A percentile compares a stretch with the other conserved stretches of the same genome.
Conservation (phyloP, 2,329 filamentous ascomycete species). For the Paracorniculantispora psalliotae region DNA sequence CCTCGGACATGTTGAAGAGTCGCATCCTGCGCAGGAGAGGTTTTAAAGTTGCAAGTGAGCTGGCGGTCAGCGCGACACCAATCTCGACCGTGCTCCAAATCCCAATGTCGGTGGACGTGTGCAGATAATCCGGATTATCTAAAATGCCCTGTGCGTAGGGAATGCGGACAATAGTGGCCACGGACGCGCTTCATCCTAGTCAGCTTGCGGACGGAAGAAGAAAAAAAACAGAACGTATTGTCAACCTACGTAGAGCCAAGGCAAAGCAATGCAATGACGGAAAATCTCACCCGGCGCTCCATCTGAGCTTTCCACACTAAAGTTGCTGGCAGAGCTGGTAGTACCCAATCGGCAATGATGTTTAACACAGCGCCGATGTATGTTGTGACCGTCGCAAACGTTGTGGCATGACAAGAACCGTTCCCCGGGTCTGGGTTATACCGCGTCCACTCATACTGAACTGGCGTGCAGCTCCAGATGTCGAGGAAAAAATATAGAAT, state of each 20-base stretch:
- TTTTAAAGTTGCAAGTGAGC: slow-evolving; percentile 32
- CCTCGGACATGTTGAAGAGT: slow-evolving; percentile 3
- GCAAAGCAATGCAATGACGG: slow-evolving; percentile 19
- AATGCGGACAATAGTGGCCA: slow-evolving; percentile 39
- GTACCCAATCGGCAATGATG: slow-evolving; percentile 1
- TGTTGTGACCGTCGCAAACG: not conserved
- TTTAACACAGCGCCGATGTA: not conserved
- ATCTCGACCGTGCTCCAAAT: slow-evolving; percentile 42
- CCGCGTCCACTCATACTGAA: slow-evolving; percentile 34
- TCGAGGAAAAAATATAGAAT: slow-evolving; percentile 33
- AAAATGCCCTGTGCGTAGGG: slow-evolving; percentile 35
- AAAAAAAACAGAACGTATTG: not conserved
- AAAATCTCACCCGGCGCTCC: not conserved
- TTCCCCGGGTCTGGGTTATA: slow-evolving; percentile 20
- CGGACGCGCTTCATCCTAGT: slow-evolving; percentile 28
- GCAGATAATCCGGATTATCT: slow-evolving; percentile 32
- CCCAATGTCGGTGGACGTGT: slow-evolving; percentile 36
- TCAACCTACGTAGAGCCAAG: slow-evolving; percentile 36
- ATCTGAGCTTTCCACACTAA: slow-evolving; percentile 1
- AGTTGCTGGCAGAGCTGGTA: not conserved
- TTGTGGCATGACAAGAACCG: not conserved
- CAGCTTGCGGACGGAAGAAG: not conserved
- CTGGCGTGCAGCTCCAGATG: slow-evolving; percentile 34
- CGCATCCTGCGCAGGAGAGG: slow-evolving; percentile 27
- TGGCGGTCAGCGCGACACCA: slow-evolving; percentile 35